phyloP scores from a whole-genome alignment of 768 basidiomycete species.

The Clitopilus passeckerianus region DNA sequence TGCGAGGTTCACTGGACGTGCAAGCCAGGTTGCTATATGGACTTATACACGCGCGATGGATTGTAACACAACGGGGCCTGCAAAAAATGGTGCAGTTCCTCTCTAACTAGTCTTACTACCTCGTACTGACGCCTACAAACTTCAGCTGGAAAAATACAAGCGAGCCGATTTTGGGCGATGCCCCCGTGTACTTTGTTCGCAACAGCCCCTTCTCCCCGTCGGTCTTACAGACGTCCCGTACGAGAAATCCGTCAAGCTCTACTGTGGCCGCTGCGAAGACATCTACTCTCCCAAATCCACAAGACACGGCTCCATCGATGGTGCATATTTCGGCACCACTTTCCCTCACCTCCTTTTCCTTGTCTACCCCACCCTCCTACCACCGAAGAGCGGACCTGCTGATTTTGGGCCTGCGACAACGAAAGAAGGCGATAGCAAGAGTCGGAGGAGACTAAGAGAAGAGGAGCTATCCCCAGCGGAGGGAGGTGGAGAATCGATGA shows the following conservation, averaged over 20 bases:
- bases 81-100: constrained; percentile 78
- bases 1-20: constrained; percentile 86
- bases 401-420: constrained; percentile 22
- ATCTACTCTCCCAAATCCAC: constrained; percentile 97
- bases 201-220: constrained; percentile 92
- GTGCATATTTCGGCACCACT: constrained; percentile 97
- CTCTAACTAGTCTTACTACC: not conserved
- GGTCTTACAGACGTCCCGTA: constrained; percentile 97
- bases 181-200: constrained; percentile 93
- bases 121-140: not conserved
- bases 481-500: constrained; percentile 61
- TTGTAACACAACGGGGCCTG: constrained; percentile 89
- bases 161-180: constrained; percentile 98
- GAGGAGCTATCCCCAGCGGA: constrained; percentile 52
- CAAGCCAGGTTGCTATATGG: constrained; percentile 94
- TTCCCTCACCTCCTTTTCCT: constrained; percentile 97
- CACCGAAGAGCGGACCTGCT: constrained; percentile 62
- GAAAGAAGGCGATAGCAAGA: constrained; percentile 26
- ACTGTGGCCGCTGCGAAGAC: constrained; percentile 98
- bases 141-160: constrained; percentile 93
- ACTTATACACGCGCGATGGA: constrained; percentile 95
- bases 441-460: constrained; percentile 37
- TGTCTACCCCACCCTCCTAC: constrained; percentile 91
- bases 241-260: constrained; percentile 98
- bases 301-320: constrained; percentile 95